Conservation (phyloP, 2,329 filamentous ascomycete species). For the Aspergillus fijiensis region DNA sequence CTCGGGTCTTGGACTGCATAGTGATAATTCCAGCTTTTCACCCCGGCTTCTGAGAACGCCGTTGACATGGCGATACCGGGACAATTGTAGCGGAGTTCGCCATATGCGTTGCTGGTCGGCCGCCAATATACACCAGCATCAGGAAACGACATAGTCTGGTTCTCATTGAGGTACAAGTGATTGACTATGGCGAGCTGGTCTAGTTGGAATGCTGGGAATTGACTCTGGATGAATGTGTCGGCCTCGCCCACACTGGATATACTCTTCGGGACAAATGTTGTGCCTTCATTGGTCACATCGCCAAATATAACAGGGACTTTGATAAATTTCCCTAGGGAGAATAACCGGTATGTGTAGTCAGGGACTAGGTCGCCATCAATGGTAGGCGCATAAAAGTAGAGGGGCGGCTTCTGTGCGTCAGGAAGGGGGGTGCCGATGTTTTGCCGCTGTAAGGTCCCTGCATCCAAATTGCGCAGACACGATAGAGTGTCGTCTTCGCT, state of each 20-base stretch:
- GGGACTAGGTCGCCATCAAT: slow-evolving; percentile 54
- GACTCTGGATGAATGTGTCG: slow-evolving; percentile 56
- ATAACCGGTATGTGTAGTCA: slow-evolving; percentile 51
- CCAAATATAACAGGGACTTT: slow-evolving; percentile 57
- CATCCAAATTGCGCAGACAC: slow-evolving; percentile 51
- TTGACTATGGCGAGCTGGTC: slow-evolving; percentile 55
- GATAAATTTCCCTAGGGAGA: slow-evolving; percentile 51
- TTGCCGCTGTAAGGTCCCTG: slow-evolving; percentile 45
- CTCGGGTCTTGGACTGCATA: slow-evolving; percentile 65
- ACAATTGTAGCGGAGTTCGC: slow-evolving; percentile 66
- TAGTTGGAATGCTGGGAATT: slow-evolving; percentile 57
- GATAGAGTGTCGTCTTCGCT: slow-evolving; percentile 42
- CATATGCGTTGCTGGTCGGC: slow-evolving; percentile 59
- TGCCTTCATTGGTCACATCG: slow-evolving; percentile 65
- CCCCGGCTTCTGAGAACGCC: slow-evolving; percentile 35
- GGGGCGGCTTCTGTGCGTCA: slow-evolving; percentile 41
- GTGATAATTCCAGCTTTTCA: slow-evolving; percentile 64
- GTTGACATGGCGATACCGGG: slow-evolving; percentile 58
- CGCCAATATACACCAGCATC: slow-evolving; percentile 57
- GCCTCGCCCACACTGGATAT: slow-evolving; percentile 51
- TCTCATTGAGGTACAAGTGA: slow-evolving; percentile 55
- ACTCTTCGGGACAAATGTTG: slow-evolving; percentile 56
- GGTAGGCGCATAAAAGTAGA: slow-evolving; percentile 54
- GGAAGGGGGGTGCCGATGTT: slow-evolving; percentile 51
- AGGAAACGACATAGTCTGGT: slow-evolving; percentile 48